phyloP scores from a whole-genome alignment of 257 asterid species.

The Forsythia viridissima region DNA sequence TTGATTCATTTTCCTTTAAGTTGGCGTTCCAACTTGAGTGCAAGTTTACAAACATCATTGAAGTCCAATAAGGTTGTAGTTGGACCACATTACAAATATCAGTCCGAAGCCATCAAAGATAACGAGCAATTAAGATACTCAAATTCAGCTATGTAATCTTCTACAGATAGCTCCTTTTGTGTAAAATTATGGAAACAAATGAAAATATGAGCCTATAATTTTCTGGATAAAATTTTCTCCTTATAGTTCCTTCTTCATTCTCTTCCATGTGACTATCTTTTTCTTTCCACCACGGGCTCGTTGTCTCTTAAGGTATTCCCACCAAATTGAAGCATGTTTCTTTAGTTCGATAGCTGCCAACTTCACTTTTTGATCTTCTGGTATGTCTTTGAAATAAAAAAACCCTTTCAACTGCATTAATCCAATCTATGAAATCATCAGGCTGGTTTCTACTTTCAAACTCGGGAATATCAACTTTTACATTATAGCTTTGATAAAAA shows the following conservation, averaged over 20 bases:
- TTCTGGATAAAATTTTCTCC: not conserved
- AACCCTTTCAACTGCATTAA: not conserved
- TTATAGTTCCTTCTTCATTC: not conserved
- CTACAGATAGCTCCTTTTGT: not conserved
- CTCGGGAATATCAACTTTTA: too few species aligned
- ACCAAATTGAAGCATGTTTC: not conserved
- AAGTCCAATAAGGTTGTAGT: slow-evolving; percentile 18
- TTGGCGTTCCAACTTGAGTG: slow-evolving; percentile 12
- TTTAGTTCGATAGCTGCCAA: not conserved
- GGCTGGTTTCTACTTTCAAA: too few species aligned
- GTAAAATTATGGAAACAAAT: slow-evolving; percentile 1
- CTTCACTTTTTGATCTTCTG: not conserved
- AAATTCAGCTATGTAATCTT: not conserved
- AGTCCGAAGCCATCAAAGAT: not conserved
- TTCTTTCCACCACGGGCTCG: not conserved
- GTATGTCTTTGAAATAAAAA: not conserved
- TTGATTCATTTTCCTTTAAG: not conserved
- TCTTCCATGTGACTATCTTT: not conserved
- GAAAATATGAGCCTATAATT: not conserved
- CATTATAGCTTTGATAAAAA: too few species aligned
- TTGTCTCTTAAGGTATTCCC: slow-evolving; percentile 6
- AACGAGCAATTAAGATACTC: not conserved
- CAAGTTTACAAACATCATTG: slow-evolving; percentile 13
- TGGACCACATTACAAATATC: slow-evolving; percentile 5
- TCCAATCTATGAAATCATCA: slow-evolving; percentile 3